phyloP scores from a whole-genome alignment of 352 stramenopile genomes.

The Globisporangium orthogonon region DNA sequence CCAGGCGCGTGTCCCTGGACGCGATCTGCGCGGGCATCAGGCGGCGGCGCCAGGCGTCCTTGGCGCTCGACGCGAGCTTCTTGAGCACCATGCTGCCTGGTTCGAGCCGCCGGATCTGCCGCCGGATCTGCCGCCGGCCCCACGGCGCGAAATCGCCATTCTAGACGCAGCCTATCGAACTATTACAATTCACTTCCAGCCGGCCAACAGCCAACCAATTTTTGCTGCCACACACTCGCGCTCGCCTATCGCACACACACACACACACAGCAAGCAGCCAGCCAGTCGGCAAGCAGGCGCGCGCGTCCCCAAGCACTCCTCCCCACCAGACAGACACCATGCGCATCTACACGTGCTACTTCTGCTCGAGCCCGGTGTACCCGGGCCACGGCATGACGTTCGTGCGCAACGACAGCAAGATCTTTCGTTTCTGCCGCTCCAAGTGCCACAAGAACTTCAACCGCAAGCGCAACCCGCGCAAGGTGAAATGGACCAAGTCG shows the following conservation, averaged over 20 bases:
- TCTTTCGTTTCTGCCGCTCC: constrained; percentile 99
- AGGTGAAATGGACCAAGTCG: constrained; percentile 99
- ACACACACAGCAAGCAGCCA: no score
- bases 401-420: constrained; percentile 99
- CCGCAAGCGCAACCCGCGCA: constrained; percentile 99
- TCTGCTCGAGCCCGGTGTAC: constrained; percentile 99
- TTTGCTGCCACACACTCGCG: no score
- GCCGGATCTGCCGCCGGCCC: no score
- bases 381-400: constrained; percentile 99
- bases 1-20: constrained; percentile 42
- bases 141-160: no score
- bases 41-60: constrained; percentile 32
- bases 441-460: constrained; percentile 99
- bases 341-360: constrained; percentile 99
- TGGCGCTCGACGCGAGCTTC: constrained; percentile 25
- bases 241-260: no score
- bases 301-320: background rate
- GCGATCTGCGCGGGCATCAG: constrained; percentile 33
- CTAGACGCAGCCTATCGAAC: no score
- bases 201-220: no score
- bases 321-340: constrained; percentile 39
- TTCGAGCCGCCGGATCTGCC: no score
- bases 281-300: no score
- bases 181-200: no score
- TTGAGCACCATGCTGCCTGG: constrained; percentile 22